These are phyloP conservation scores for Avena atlantica DNA, from an alignment of 176 grass and related monocot genomes.

Conservation along the genomic window DNA sequence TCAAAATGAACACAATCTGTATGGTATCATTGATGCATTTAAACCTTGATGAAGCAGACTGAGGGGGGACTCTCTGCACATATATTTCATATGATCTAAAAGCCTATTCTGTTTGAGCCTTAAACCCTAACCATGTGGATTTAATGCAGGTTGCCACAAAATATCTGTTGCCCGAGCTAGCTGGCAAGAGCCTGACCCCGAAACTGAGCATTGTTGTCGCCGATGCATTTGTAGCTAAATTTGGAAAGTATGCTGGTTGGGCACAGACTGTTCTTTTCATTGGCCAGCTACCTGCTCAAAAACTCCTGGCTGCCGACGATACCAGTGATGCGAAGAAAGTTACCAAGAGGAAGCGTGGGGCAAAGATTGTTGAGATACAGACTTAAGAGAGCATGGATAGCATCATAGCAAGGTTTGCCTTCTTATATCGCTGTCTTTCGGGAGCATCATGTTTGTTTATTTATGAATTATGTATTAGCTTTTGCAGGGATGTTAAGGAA, in stretches of 20 bases:
- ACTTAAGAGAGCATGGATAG: background rate
- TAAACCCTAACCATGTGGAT: slow-evolving; percentile 10
- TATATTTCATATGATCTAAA: slow-evolving; percentile 17
- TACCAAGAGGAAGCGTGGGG: slow-evolving; percentile 57
- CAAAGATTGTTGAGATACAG: slow-evolving; percentile 1
- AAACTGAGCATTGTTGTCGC: slow-evolving; percentile 74
- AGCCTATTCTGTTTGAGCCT: slow-evolving; percentile 16
- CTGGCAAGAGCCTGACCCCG: slow-evolving; percentile 64
- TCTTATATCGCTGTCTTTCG: background rate
- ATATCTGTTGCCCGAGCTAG: slow-evolving; percentile 82
- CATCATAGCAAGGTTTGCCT: background rate
- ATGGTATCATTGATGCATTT: background rate
- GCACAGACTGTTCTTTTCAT: slow-evolving; percentile 98
- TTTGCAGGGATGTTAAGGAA: background rate
- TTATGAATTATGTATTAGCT: background rate
- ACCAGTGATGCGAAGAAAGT: slow-evolving; percentile 31
- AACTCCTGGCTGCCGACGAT: slow-evolving; percentile 35
- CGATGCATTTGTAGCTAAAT: slow-evolving; percentile 84
- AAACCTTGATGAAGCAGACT: background rate
- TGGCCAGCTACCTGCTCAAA: slow-evolving; percentile 69
- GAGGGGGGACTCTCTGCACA: background rate
- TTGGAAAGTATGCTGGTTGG: slow-evolving; percentile 89
- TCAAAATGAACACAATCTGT: background rate
- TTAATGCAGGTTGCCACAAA: slow-evolving; percentile 75
- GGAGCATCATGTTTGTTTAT: background rate